Evolutionary conservation across 2,329 filamentous ascomycete genomes (phyloP), one percentile per base, ranked within the genome.

Genomic region (Podosphaera fusca): DNA sequence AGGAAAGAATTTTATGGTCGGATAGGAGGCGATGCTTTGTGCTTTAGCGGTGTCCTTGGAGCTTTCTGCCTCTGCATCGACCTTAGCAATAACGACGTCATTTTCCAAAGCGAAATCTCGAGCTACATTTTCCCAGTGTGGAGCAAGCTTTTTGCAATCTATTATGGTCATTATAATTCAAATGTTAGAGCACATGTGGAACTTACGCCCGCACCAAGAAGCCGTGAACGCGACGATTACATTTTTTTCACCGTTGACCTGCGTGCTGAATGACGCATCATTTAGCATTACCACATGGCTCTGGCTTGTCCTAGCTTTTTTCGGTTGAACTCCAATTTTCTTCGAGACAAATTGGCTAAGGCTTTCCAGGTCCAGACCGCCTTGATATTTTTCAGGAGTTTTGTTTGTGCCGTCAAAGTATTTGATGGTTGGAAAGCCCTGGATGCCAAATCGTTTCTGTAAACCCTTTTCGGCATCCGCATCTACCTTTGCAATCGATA

Each of bases 61-160:
- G 70, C 87, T 87, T 64, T 86, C 81, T 35, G 84, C 81, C 72
- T 98, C 90, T 67, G 87, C 89, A 68, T 98, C 90, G 60, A 98
- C 84, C 75, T 98, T 96, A 70, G 88, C 92, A 66, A 98, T 81
- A 50, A 95, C 69, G 61, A 98, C 87, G 62, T 78, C 75, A 59
- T 81, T 71, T 66, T 98, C 92, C 68, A 75, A 78, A 62, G 76
- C 76, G 71, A 89, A 98, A 72, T 88, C 85, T 60, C 75, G 75
- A 61, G 92, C 90, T 61, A 96, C 74, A 56, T 79, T 80, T 72
- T 98, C 92, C 87, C 88, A 98, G 63, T 75, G 78, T 50, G 92
- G 92, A 54, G 89, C 89, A 61, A 98, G 82, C 65, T 67, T 83
- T 77, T 98, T 98, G 85, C 92, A 98, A 79, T 98, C 92, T 95